A percentile compares a stretch with the other conserved stretches of the same genome.
phyloP scores from a whole-genome alignment of 1,284 basidiomycete species.

The Psilocybe mexicana region DNA sequence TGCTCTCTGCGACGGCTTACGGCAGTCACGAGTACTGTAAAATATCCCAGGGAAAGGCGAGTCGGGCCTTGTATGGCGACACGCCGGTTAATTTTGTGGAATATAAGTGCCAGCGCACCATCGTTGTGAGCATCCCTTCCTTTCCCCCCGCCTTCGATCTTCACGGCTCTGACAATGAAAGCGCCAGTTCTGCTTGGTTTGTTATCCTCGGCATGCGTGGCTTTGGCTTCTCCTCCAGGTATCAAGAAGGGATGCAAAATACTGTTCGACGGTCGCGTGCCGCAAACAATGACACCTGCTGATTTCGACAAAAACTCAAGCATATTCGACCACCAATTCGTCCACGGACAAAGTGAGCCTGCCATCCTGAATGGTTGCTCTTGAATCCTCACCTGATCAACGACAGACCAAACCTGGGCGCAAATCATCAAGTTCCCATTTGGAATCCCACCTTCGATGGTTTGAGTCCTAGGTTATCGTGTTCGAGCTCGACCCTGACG shows the following conservation, averaged over 20 bases:
- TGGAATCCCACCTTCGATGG: conserved; percentile 9
- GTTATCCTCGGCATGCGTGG: background rate
- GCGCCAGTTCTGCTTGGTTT: background rate
- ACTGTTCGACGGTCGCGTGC: conserved; percentile 16
- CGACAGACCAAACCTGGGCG: conserved; percentile 16
- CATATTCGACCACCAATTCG: conserved; percentile 18
- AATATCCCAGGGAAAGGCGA: background rate
- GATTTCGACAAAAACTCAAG: conserved; percentile 19
- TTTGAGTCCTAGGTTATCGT: background rate
- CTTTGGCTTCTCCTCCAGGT: background rate
- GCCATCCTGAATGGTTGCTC: background rate
- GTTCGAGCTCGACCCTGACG: no score
- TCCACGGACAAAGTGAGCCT: conserved; percentile 17
- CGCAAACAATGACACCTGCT: conserved; percentile 13
- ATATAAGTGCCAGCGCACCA: background rate
- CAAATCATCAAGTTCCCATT: conserved; percentile 16
- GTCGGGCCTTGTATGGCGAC: background rate
- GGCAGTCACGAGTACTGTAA: background rate
- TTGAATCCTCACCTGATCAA: background rate
- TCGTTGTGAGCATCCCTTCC: no score
- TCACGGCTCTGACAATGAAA: background rate
- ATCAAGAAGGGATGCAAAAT: conserved; percentile 9
- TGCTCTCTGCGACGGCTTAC: background rate
- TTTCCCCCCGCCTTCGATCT: no score
- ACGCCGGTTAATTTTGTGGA: background rate